Evolutionary conservation across 805 yeast species (phyloP), one percentile per base, ranked within the genome.

Genomic region (Candida oleophila): DNA sequence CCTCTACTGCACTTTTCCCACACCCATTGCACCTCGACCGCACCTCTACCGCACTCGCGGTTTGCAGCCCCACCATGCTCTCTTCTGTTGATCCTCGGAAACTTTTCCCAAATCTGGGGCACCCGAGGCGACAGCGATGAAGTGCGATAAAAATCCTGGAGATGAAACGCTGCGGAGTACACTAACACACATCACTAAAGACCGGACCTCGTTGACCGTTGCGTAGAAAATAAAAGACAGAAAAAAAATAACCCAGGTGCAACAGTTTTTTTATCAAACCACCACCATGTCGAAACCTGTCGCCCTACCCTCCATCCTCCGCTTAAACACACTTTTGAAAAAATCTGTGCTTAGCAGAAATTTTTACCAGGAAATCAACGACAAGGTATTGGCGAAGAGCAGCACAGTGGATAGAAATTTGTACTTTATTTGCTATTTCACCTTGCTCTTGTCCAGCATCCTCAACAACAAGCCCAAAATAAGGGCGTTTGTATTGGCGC

Each of bases 381-480:
- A 69, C 45, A 71, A 72, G 50, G 61, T 73, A 11, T 61, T 73
- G 46, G 43, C 65, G 34, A 57, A 54, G 19, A 44, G 68, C 1
- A 41, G 71, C 8, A 67, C 72, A 3, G 60, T 73, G 18, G 77
- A 73, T 53, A 53, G 68, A 3, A 67, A 62, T 38, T 55, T 73
- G 36, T 73, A 73, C 51, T 73, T 73, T 56, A 59, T 70, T 25
- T 73, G 77, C 56, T 73, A 73, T 55, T 69, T 68, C 52, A 63
- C 76, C 9, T 62, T 73, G 30, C 52, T 70, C 49, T 42, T 67
- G 38, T 65, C 74, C 39, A 59, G 69, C 37, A 50, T 68, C 8
- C 58, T 71, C 45, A 60, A 71, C 43, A 73, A 73, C 57, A 70
- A 69, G 46, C 63, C 62, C 19, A 48, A 55, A 28, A 70, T 73